phyloP scores from a whole-genome alignment of 306 rosid species.

The Vigna angularis region DNA sequence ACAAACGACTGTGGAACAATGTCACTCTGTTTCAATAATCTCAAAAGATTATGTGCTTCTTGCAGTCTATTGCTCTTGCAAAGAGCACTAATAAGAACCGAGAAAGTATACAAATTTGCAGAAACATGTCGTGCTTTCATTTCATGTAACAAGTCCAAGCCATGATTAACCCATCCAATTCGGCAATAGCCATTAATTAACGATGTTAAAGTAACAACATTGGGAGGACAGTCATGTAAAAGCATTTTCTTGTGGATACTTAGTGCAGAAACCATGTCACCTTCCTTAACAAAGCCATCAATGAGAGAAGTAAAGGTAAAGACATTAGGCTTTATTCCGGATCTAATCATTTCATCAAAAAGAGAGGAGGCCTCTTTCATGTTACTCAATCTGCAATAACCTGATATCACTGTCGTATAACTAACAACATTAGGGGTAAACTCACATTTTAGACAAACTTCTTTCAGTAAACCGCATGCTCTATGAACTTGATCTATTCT shows the following conservation, averaged over 20 bases:
- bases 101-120: conserved; percentile 45
- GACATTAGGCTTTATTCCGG: conserved; percentile 61
- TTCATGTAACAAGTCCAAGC: conserved; percentile 72
- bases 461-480: conserved; percentile 61
- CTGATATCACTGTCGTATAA: conserved; percentile 75
- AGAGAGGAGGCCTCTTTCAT: conserved; percentile 67
- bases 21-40: too few species aligned
- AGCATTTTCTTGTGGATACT: conserved; percentile 64
- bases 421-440: conserved; percentile 65
- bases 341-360: conserved; percentile 66
- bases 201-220: conserved; percentile 77
- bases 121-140: conserved; percentile 61
- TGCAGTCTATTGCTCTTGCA: too few species aligned
- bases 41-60: too few species aligned
- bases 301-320: conserved; percentile 73
- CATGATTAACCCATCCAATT: conserved; percentile 62
- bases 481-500: conserved; percentile 61
- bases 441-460: conserved; percentile 49
- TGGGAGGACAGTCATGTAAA: conserved; percentile 59
- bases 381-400: conserved; percentile 72
- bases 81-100: too few species aligned
- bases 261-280: conserved; percentile 68
- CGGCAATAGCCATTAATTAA: conserved; percentile 77
- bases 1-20: too few species aligned
- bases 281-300: conserved; percentile 74